Evolutionary conservation across 331 rosid genomes (phyloP).

Genomic region (Erythrophleum ivorense): DNA sequence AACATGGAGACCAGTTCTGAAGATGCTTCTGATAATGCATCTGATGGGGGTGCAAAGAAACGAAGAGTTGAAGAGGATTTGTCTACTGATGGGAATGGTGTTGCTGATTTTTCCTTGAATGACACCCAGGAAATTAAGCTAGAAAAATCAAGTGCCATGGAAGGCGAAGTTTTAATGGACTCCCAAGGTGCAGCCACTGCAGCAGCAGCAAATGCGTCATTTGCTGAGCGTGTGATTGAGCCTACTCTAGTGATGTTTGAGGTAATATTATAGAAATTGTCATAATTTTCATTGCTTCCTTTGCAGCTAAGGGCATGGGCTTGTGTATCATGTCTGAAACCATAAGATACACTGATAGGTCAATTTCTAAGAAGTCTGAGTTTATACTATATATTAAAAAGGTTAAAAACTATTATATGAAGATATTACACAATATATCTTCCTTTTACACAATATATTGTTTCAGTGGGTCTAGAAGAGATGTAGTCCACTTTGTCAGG

Average conservation of each 20-base stretch:
- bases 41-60: slow-evolving; percentile 74
- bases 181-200: slow-evolving; percentile 56
- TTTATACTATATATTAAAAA: no score
- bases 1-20: slow-evolving; percentile 83
- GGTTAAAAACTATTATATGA: no score
- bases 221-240: slow-evolving; percentile 85
- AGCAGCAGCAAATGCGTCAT: slow-evolving; percentile 76
- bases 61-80: slow-evolving; percentile 64
- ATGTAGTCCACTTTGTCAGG: not conserved
- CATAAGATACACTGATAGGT: not conserved
- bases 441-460: not conserved
- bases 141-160: slow-evolving; percentile 59
- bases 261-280: slow-evolving; percentile 53
- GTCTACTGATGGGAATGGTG: slow-evolving; percentile 61
- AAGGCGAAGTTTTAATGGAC: slow-evolving; percentile 61
- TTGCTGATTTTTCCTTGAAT: slow-evolving; percentile 62
- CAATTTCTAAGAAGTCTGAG: not conserved
- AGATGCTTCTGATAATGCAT: slow-evolving; percentile 59
- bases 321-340: slow-evolving; percentile 7
- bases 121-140: slow-evolving; percentile 58
- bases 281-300: slow-evolving; percentile 24
- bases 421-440: not conserved
- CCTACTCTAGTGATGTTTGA: slow-evolving; percentile 97
- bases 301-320: not conserved
- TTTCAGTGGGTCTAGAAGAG: not conserved